phyloP scores from a whole-genome alignment of 2,329 filamentous ascomycete genomes.

The Ceratocystis destructans region DNA sequence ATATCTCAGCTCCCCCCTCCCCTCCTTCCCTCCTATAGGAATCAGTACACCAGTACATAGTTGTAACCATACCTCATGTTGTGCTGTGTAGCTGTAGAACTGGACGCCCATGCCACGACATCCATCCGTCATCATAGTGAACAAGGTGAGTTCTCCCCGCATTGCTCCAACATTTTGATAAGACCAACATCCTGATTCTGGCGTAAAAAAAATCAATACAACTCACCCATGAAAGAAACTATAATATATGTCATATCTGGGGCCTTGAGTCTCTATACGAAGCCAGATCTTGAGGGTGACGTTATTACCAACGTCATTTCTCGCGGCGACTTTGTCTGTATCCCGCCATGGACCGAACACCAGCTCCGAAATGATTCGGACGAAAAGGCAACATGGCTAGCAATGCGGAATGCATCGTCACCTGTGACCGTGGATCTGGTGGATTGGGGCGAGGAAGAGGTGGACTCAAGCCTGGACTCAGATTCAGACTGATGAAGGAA shows the following conservation, averaged over 20 bases:
- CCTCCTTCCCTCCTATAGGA: too few species aligned
- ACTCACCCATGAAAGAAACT: constrained; percentile 37
- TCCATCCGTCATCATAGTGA: constrained; percentile 56
- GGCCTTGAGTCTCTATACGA: constrained; percentile 45
- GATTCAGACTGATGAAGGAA: neutral
- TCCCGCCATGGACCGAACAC: constrained; percentile 58
- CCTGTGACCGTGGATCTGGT: constrained; percentile 50
- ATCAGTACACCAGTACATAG: neutral
- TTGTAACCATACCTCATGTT: neutral
- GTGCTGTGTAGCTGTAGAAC: constrained; percentile 27
- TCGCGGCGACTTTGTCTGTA: constrained; percentile 54
- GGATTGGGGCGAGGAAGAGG: constrained; percentile 44
- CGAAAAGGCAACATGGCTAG: constrained; percentile 48
- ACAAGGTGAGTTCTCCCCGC: constrained; percentile 37
- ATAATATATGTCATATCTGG: constrained; percentile 54
- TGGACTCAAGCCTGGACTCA: constrained; percentile 21
- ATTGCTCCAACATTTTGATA: neutral
- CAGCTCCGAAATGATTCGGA: constrained; percentile 54
- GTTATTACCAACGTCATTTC: constrained; percentile 42
- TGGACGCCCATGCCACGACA: constrained; percentile 47
- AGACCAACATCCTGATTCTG: neutral
- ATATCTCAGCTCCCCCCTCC: neutral
- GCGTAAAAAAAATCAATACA: neutral
- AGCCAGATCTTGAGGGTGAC: constrained; percentile 38
- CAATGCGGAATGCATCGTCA: constrained; percentile 46